Evolutionary conservation across 352 stramenopile genomes (phyloP), one percentile per base, ranked within the genome.

Genomic region (Paralagenidium karlingii): DNA sequence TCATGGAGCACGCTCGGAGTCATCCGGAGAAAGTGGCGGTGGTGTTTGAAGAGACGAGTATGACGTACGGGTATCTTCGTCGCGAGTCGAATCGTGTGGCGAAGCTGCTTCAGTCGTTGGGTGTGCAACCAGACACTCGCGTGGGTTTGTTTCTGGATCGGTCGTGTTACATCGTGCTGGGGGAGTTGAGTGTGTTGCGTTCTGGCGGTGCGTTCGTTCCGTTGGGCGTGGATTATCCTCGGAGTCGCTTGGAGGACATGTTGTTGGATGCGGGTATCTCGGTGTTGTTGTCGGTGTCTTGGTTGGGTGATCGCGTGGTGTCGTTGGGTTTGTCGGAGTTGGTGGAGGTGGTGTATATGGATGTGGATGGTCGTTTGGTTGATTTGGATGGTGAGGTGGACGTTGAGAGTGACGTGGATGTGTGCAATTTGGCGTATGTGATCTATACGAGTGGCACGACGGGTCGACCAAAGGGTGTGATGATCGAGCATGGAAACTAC

Each of bases 361-460:
- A 40, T 19, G 40, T 25, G 20, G 11, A 38, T 73, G 1, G 13
- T 73, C 9, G 33, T 52, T n/a, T 69, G 59, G 21, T 52, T 69
- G 53, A 54, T 71, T 28, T 19, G 58, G 1, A 16, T 31, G 11
- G 3, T 22, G 3, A 22, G n/a, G 33, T 28, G 6, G 16, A 45
- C 12, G 20, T 39, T 16, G 22, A 46, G 32, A 34, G 51, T 31
- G 38, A 16, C 22, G 20, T 38, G 13, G n/a, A 42, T 33, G 33
- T 36, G 0, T 39, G 46, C 7, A 57, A 47, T 8, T 33, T 53
- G 2, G 55, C 61, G 13, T 82, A 86, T 32, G 65, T 86, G 15
- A 56, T 86, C n/a, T 86, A 83, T 47, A 86, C 73, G 3, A 81
- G 64, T 12, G 73, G 73, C 16, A 78, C 62, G 1, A 86, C 68